A percentile compares a stretch with the other conserved stretches of the same genome.
phyloP scores from a whole-genome alignment of 768 basidiomycete genomes.

The Mycena sanguinolenta region DNA sequence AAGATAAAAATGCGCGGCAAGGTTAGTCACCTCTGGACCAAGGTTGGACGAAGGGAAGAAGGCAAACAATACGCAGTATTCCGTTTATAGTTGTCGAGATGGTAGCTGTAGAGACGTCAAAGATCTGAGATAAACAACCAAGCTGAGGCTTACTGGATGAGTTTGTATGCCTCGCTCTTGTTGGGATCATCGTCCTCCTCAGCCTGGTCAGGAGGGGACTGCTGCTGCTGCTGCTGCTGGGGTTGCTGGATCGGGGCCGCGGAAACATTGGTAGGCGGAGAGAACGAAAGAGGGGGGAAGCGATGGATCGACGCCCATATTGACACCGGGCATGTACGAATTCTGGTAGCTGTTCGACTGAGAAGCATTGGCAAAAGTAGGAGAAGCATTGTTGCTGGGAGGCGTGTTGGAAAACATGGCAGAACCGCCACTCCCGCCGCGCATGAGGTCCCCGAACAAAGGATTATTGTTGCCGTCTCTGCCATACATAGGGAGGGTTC shows the following conservation, averaged over 20 bases:
- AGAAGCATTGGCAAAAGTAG: conserved; percentile 54
- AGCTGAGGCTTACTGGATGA: conserved; percentile 73
- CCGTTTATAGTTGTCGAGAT: conserved; percentile 89
- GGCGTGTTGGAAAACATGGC: conserved; percentile 66
- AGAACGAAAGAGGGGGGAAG: conserved; percentile 66
- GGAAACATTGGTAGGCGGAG: conserved; percentile 44
- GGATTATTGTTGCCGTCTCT: conserved; percentile 57
- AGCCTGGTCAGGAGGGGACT: conserved; percentile 56
- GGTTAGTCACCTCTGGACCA: conserved; percentile 78
- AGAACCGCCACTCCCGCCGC: conserved; percentile 63
- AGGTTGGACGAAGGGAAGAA: conserved; percentile 86
- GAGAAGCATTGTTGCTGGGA: conserved; percentile 45
- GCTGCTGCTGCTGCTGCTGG: conserved; percentile 42
- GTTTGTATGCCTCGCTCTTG: conserved; percentile 83
- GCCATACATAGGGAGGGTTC: conserved; percentile 62
- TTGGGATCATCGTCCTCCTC: conserved; percentile 81
- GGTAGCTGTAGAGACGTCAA: conserved; percentile 69
- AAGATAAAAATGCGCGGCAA: conserved; percentile 2
- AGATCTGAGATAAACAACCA: conserved; percentile 10
- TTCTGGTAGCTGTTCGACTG: conserved; percentile 55
- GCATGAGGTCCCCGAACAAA: conserved; percentile 75
- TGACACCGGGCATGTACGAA: conserved; percentile 69
- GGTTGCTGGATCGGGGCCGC: conserved; percentile 45
- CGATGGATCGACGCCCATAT: conserved; percentile 68
- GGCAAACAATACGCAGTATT: conserved; percentile 92